phyloP scores from a whole-genome alignment of 1,139 yeast genomes.

The Zhuliangozyma parablackwelliae region DNA sequence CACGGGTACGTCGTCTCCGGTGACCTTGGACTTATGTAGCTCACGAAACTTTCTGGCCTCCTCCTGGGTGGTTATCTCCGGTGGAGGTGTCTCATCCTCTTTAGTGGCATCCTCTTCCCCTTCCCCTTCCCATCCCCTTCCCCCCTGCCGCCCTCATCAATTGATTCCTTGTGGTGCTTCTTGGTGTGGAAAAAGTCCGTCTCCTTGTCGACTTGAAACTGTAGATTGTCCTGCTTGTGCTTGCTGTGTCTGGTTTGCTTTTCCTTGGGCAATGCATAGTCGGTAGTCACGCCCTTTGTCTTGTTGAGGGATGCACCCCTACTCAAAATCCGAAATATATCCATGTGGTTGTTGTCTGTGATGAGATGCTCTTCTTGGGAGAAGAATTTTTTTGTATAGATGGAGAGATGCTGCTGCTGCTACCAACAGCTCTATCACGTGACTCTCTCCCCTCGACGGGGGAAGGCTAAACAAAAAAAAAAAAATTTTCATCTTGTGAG shows the following conservation, averaged over 20 bases:
- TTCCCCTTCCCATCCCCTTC: conserved; percentile 14
- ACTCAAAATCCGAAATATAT: conserved; percentile 77
- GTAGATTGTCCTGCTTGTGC: conserved; percentile 33
- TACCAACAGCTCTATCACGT: too few relatives aligned
- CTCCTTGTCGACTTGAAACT: conserved; percentile 52
- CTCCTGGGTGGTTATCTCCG: conserved; percentile 45
- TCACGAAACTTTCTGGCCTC: conserved; percentile 59
- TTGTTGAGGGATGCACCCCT: conserved; percentile 81
- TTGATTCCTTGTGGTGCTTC: conserved; percentile 20
- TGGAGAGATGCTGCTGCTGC: too few relatives aligned
- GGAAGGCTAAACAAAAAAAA: too few relatives aligned
- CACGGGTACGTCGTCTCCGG: conserved; percentile 76
- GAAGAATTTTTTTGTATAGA: not conserved
- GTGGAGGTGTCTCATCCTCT: conserved; percentile 28
- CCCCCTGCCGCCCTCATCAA: conserved; percentile 11
- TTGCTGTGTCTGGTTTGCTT: conserved; percentile 14
- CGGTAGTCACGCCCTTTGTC: conserved; percentile 39
- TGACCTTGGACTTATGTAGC: conserved; percentile 55
- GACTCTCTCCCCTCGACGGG: too few relatives aligned
- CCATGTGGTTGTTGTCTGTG: conserved; percentile 47
- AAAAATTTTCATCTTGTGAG: too few relatives aligned
- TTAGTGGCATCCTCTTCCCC: conserved; percentile 16
- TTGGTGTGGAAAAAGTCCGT: conserved; percentile 68
- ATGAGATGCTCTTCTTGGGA: conserved; percentile 5
- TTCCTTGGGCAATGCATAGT: conserved; percentile 38